A percentile compares a stretch with the other conserved stretches of the same genome.
phyloP scores from a whole-genome alignment of 768 basidiomycete species.

The Termitomyces eurrhizus region DNA sequence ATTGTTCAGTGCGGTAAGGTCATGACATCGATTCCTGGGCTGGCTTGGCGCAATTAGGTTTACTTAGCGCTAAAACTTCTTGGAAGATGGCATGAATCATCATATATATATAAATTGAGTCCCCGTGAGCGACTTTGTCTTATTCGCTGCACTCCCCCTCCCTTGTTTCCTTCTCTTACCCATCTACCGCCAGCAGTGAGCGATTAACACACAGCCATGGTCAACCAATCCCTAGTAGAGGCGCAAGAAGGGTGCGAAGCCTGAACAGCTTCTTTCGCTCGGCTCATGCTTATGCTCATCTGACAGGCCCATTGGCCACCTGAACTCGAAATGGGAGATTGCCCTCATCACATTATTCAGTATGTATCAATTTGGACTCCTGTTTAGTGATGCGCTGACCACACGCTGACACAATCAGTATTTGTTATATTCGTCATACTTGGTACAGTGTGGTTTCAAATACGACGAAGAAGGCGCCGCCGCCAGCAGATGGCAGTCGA shows the following conservation, averaged over 20 bases:
- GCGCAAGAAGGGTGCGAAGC: background rate
- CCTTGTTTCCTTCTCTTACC: background rate
- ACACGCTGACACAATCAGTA: constrained; percentile 13
- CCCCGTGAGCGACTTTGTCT: background rate
- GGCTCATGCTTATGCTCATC: background rate
- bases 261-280: background rate
- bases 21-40: constrained; percentile 8
- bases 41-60: constrained; percentile 12
- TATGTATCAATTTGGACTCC: constrained; percentile 16
- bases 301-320: constrained; percentile 28
- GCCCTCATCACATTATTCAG: constrained; percentile 31
- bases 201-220: background rate
- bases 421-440: constrained; percentile 23
- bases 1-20: constrained; percentile 4
- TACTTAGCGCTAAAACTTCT: constrained; percentile 17
- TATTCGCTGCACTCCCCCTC: background rate
- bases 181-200: background rate
- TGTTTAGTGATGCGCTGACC: background rate
- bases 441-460: constrained; percentile 23
- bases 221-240: background rate
- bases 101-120: constrained; percentile 13
- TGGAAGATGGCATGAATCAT: constrained; percentile 15
- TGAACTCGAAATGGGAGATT: constrained; percentile 34
- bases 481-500: background rate
- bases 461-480: constrained; percentile 21